Base-by-base conservation (phyloP, 1,284 basidiomycete species). In the Entoloma clypeatum region DNA sequence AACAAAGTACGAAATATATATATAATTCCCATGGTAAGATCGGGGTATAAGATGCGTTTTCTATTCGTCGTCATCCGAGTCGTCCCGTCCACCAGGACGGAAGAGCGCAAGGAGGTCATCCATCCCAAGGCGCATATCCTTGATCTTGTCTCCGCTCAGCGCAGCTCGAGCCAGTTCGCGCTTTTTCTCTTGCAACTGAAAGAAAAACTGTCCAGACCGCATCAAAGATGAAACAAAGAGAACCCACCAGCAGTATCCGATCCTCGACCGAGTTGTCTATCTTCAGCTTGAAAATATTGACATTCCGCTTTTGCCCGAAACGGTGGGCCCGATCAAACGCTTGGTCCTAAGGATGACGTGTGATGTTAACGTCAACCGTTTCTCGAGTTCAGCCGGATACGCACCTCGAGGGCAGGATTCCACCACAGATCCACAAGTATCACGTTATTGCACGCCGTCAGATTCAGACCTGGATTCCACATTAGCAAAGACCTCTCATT, bases 351-450 rank as follows among this genome's bases (percentile, higher is more conserved):
- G 11, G 30, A 28, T 18, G 18, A 32, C 4, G 7, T 30, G 16
- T 25, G 3, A 21, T 10, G 14, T 14, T 25, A 32, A 16, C 1
- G 13, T n/a, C 7, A 23, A 5, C n/a, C n/a, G n/a, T 21, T 9
- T 19, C n/a, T n/a, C 17, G 8, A n/a, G 22, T 7, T 2, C 13
- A 22, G 13, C 31, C 22, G 32, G 23, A 13, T 13, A 52, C 62
- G 31, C 45, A 78, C 83, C 68, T 92, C 88, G 3, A 91, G 71
- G 0, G 88, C 89, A 9, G 89, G 88, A 62, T 93, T 94, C 90
- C 92, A 97, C 95, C 95, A 98, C 38, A 96, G 64, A 59, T 97
- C 94, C 47, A 90, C 79, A 4, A 97, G 72, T 51, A 96, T 87
- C 36, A 96, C 93, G 50, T 93, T 90, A 62, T 92, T 95, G 67